Conservation (phyloP, 129 eudicot species). For the Saussurea involucrata region DNA sequence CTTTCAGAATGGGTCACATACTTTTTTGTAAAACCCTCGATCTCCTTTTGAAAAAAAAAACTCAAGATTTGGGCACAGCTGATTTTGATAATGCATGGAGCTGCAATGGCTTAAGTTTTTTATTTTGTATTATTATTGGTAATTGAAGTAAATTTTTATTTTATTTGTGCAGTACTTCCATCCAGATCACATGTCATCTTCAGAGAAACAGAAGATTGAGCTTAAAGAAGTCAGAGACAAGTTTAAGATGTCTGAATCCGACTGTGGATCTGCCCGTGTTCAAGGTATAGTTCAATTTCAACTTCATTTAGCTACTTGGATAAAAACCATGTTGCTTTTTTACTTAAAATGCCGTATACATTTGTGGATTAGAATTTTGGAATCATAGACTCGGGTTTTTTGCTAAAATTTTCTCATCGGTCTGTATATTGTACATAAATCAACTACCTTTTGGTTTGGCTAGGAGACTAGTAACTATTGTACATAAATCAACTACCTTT, state of each 20-base stretch:
- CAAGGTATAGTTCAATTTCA: constrained; percentile 35
- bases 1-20: too few species aligned
- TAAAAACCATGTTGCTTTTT: background rate
- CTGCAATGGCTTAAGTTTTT: background rate
- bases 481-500: background rate
- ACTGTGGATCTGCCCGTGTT: constrained; percentile 82
- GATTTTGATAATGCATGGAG: background rate
- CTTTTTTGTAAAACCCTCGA: too few species aligned
- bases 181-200: constrained; percentile 75
- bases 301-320: background rate
- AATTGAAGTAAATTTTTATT: background rate
- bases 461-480: background rate
- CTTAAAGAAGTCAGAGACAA: constrained; percentile 64
- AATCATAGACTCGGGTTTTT: background rate
- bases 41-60: too few species aligned
- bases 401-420: background rate
- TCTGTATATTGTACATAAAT: background rate
- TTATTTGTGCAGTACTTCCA: constrained; percentile 59
- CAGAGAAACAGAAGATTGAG: constrained; percentile 65
- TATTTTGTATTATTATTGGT: background rate
- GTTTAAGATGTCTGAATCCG: constrained; percentile 70
- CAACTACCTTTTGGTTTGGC: background rate
- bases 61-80: background rate
- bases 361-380: background rate
- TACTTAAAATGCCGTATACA: background rate